Evolutionary conservation across 176 grass and related monocot species (phyloP), one percentile per base, ranked within the genome.

Genomic region (Ananas comosus): DNA sequence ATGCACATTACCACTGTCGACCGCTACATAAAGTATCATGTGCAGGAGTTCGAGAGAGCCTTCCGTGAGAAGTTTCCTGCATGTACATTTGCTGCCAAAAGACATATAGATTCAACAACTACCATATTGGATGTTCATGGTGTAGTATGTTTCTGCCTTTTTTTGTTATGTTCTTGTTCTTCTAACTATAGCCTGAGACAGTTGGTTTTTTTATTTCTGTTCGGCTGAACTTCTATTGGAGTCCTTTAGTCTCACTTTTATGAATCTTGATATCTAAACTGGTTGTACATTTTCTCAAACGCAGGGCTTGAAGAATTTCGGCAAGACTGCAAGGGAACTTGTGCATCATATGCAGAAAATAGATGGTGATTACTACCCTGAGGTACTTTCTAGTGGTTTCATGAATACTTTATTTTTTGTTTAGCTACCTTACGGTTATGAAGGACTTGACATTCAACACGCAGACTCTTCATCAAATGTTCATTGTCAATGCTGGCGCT

Each of bases 401-500:
- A 58, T 54, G 33, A 53, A 42, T 65, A 11, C 19, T 21, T 66
- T 28, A 19, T 47, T 59, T 11, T 50, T 53, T 53, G 56, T 23
- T 53, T 74, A 66, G 66, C n/a, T 49, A 25, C 51, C 0, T 73
- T 51, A 3, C 13, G 9, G 54, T 63, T 27, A 1, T 58, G 58
- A 64, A 3, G 51, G 64, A 53, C 64, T 42, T 66, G 52, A n/a
- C 57, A 25, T 28, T 1, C 57, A 48, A 73, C 82, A 25, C 82
- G 70, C 85, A 99, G 95, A 99, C 95, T 9, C 72, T 99, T 48
- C 89, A 99, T 71, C 95, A 99, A 91, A 99, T 99, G 95, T 99
- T 99, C 67, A 88, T 99, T 5, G 84, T 99, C 51, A 99, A 99
- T 63, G 95, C 95, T 10, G 90, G 90, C 29, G 80, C 51, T 80